Evolutionary conservation across 306 rosid species (phyloP).

Genomic region (Dalbergia cochinchinensis): DNA sequence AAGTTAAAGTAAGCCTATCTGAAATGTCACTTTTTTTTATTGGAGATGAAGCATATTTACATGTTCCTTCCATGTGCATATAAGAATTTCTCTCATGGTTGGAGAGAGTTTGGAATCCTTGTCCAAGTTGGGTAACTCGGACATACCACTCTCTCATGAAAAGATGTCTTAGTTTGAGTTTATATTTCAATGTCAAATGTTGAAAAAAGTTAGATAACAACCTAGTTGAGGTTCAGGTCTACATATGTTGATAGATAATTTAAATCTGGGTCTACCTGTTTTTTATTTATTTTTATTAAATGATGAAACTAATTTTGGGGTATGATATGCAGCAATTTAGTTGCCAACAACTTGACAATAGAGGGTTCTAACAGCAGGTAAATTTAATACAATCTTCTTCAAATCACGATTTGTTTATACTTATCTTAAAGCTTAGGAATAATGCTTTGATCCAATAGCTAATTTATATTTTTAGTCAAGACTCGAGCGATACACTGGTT

Average conservation of each 20-base stretch:
- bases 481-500: no score
- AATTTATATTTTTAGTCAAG: no score
- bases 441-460: neutral
- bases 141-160: neutral
- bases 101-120: no score
- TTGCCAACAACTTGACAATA: constrained; percentile 77
- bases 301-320: constrained; percentile 44
- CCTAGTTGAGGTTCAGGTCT: neutral
- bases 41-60: no score
- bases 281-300: neutral
- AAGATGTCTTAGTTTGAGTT: neutral
- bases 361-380: constrained; percentile 68
- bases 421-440: neutral
- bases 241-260: neutral
- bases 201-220: neutral
- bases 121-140: no score
- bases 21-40: no score
- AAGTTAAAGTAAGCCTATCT: no score
- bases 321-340: constrained; percentile 69
- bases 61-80: no score
- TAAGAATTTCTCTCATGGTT: no score
- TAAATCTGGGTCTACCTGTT: neutral
- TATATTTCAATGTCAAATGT: constrained; percentile 21
- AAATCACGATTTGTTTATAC: neutral
- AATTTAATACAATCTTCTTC: constrained; percentile 13